These are phyloP conservation scores for Tieghemostelium lacteum DNA, from an alignment of 78 protist species.

Conservation along the genomic window DNA sequence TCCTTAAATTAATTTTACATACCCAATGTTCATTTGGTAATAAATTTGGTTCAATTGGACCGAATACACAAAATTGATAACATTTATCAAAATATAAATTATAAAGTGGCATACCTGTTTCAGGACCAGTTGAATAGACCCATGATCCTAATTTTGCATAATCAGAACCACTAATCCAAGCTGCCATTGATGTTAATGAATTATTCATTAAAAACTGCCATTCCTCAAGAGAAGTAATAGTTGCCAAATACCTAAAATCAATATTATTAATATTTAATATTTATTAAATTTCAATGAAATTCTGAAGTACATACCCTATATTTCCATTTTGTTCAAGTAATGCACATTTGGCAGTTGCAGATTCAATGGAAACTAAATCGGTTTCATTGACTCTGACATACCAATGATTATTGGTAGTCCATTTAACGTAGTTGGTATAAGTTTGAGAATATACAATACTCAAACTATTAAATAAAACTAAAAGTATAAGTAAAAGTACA, in stretches of 20 bases:
- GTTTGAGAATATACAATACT: neutral
- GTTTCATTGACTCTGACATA: neutral
- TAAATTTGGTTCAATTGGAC: conserved; percentile 33
- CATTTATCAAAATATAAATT: conserved; percentile 26
- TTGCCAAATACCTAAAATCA: conserved; percentile 26
- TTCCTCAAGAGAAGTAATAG: conserved; percentile 13
- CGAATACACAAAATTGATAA: conserved; percentile 17
- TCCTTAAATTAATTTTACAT: neutral
- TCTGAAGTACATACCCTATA: too few species aligned
- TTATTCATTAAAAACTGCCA: neutral
- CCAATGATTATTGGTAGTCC: neutral
- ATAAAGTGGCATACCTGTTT: conserved; percentile 1
- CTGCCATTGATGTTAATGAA: neutral
- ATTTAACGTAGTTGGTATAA: neutral
- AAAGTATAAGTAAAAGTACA: too few species aligned
- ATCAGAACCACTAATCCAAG: conserved; percentile 1
- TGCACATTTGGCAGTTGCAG: too few species aligned
- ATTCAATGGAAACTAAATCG: too few species aligned
- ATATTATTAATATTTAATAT: too few species aligned
- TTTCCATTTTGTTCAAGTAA: too few species aligned
- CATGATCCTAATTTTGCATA: neutral
- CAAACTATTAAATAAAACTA: too few species aligned
- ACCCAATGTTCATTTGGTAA: conserved; percentile 38
- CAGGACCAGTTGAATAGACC: neutral
- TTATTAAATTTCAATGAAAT: too few species aligned